Evolutionary conservation across 176 grass and related monocot genomes (phyloP), one percentile per base, ranked within the genome.

Genomic region (Ananas comosus): DNA sequence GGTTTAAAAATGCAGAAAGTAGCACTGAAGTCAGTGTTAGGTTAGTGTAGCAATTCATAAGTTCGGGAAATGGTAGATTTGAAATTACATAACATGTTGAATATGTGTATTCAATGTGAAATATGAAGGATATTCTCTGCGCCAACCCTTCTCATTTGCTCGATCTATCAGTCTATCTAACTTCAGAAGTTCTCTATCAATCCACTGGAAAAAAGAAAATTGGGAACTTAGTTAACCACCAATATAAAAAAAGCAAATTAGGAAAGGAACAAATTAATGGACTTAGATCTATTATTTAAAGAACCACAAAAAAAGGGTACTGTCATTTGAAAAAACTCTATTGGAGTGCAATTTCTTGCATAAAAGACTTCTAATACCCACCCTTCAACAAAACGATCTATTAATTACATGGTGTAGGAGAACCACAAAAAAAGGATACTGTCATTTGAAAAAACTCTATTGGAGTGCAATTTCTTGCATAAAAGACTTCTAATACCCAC

Each of bases 51-150:
- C 33, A 42, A 42, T 42, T 42, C 33, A 42, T 42, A 42, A 7
- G 33, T 42, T 42, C 5, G 33, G 33, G 33, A 7, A 42, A 42
- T 6, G 4, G 5, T 42, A 42, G 33, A 42, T 42, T 42, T 59
- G 54, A 59, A 59, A 59, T 59, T 17, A 58, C 19, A 17, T 59
- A 59, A 59, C 14, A 18, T 59, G 19, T 42, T 21, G 16, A 59
- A 59, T 16, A 59, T 59, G 54, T 8, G n/a, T 10, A 19, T 59
- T 59, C 54, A 14, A 42, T 42, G 33, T 42, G 4, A 9, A 17
- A 59, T 16, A 17, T 29, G 77, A 91, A 87, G 93, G 93, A 96
- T 92, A 96, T 96, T 92, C 74, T 72, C 11, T 49, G 28, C 63
- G 81, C 80, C 79, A 87, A 50, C 93, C 93, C 70, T 92, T 90